phyloP scores from a whole-genome alignment of 305 asterid genomes.

The Fraxinus greggii region DNA sequence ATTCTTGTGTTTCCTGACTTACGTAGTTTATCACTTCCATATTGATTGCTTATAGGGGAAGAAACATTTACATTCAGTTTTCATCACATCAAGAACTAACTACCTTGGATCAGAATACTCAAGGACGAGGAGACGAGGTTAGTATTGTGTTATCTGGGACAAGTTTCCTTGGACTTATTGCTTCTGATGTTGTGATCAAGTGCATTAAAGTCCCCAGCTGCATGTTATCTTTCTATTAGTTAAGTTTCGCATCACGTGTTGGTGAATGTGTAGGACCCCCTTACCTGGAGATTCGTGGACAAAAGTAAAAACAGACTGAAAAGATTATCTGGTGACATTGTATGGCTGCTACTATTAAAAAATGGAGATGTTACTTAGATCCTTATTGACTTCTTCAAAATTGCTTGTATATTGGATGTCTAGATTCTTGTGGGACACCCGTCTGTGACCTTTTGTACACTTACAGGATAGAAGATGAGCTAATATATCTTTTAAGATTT shows the following conservation, averaged over 20 bases:
- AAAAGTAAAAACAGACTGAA: not conserved
- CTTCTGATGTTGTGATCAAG: constrained; percentile 7
- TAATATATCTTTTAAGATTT: not conserved
- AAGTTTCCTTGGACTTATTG: constrained; percentile 17
- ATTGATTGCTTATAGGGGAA: constrained; percentile 53
- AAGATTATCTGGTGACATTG: not conserved
- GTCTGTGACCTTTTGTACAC: not conserved
- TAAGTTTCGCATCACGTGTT: constrained; percentile 7
- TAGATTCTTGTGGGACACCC: not conserved
- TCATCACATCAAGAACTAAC: constrained; percentile 98
- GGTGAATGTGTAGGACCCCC: constrained; percentile 2
- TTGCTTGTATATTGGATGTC: not conserved
- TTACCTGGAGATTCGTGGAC: not conserved
- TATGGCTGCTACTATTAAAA: not conserved
- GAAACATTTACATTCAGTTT: constrained; percentile 91
- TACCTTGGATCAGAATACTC: constrained; percentile 82
- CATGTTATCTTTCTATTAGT: constrained; percentile 11
- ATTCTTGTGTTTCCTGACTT: constrained; percentile 5
- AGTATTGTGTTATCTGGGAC: constrained; percentile 24
- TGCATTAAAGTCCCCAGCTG: constrained; percentile 13
- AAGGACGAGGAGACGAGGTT: constrained; percentile 96
- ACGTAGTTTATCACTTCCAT: constrained; percentile 14
- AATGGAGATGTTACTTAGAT: not conserved
- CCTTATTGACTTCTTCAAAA: not conserved
- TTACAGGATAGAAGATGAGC: not conserved